Evolutionary conservation across 2,329 filamentous ascomycete genomes (phyloP).

Genomic region (Fusarium denticulatum): DNA sequence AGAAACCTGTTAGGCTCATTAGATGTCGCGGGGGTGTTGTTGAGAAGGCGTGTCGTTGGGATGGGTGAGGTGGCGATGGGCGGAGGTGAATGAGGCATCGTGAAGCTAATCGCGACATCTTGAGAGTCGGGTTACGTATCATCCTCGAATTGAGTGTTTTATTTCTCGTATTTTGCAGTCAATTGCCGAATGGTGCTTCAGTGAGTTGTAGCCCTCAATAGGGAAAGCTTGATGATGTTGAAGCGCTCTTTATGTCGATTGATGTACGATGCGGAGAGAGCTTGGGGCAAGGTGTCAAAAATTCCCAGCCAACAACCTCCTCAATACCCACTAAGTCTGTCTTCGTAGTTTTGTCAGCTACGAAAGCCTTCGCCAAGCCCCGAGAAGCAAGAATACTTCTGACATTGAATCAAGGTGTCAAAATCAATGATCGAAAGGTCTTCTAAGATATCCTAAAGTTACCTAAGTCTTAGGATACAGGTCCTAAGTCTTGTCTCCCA

Average conservation of each 20-base stretch:
- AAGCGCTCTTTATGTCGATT: not conserved
- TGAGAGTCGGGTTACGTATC: not conserved
- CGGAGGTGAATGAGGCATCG: constrained; percentile 11
- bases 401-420: not conserved
- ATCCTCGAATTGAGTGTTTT: not conserved
- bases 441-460: not conserved
- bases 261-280: not conserved
- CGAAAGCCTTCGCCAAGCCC: not conserved
- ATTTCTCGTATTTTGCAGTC: too few species aligned
- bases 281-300: not conserved
- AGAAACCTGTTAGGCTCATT: constrained; percentile 80
- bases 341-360: not conserved
- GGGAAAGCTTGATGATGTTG: too few species aligned
- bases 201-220: too few species aligned
- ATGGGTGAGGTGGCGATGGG: not conserved
- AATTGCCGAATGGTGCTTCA: too few species aligned
- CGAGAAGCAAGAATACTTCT: not conserved
- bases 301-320: rapidly evolving
- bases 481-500: not conserved
- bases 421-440: rapidly evolving
- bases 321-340: rapidly evolving
- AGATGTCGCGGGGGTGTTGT: constrained; percentile 52
- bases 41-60: constrained; percentile 46
- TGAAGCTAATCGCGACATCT: constrained; percentile 23
- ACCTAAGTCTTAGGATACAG: rapidly evolving